Conservation (phyloP, 1,284 basidiomycete species). For the Testicularia cyperi region DNA sequence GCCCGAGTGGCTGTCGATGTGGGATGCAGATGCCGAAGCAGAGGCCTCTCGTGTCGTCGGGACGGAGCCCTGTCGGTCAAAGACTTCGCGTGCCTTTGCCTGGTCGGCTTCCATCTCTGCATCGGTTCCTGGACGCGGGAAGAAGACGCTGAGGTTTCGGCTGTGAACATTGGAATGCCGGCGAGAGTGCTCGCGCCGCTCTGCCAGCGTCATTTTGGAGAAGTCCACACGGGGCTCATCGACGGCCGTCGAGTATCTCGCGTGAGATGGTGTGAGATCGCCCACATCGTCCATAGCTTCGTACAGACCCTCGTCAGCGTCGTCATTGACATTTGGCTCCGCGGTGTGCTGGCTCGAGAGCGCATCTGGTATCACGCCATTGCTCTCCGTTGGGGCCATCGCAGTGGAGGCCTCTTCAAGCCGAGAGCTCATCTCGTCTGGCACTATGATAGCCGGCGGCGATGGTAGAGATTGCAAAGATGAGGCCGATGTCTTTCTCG, state of each 20-base stretch:
- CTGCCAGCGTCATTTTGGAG: conserved; percentile 43
- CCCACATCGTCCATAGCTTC: conserved; percentile 30
- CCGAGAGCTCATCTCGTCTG: not conserved
- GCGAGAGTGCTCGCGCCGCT: conserved; percentile 55
- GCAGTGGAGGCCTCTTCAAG: no score
- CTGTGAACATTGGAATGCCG: conserved; percentile 48
- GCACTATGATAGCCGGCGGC: not conserved
- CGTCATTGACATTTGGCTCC: not conserved
- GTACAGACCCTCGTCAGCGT: conserved; percentile 23
- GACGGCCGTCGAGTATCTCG: not conserved
- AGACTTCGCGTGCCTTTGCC: conserved; percentile 18
- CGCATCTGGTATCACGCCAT: no score
- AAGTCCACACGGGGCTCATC: conserved; percentile 7
- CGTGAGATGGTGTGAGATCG: conserved; percentile 9
- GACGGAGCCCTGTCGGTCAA: conserved; percentile 1
- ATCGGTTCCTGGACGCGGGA: conserved; percentile 54
- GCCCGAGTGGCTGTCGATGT: not conserved
- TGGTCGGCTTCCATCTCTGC: conserved; percentile 47
- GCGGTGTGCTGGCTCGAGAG: not conserved
- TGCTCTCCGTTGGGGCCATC: no score
- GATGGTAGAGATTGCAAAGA: conserved; percentile 22
- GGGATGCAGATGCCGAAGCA: conserved; percentile 2
- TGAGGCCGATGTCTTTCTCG: conserved; percentile 15
- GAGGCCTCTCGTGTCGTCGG: not conserved
- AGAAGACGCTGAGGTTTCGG: conserved; percentile 57